Percentiles rank a stretch among this genome's conserved stretches.
Evolutionary conservation across 495 filamentous ascomycete species (phyloP).

Genomic region (Aspergillus baeticus): DNA sequence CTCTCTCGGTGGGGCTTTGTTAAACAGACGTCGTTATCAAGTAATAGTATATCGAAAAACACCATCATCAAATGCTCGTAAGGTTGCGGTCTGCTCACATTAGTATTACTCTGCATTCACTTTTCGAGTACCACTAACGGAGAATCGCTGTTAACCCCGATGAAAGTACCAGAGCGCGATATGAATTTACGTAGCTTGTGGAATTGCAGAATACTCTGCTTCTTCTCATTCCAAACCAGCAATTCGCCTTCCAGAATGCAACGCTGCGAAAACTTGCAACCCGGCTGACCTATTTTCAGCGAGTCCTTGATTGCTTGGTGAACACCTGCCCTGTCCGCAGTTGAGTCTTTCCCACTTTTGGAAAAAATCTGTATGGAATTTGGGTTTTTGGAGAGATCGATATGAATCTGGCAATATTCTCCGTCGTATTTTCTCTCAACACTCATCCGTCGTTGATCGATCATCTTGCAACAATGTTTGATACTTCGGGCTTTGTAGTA

Average conservation of each 20-base stretch:
- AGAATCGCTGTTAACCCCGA: constrained; percentile 70
- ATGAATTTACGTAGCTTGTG: constrained; percentile 81
- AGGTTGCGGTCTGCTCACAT: constrained; percentile 50
- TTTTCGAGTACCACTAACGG: constrained; percentile 44
- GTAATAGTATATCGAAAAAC: constrained; percentile 73
- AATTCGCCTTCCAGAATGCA: constrained; percentile 85
- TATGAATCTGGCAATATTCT: constrained; percentile 85
- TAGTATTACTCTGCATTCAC: constrained; percentile 1
- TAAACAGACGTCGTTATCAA: constrained; percentile 68
- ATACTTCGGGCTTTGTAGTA: constrained; percentile 76
- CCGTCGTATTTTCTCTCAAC: constrained; percentile 85
- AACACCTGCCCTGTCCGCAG: constrained; percentile 60
- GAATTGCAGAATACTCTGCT: constrained; percentile 62
- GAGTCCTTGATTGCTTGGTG: constrained; percentile 52
- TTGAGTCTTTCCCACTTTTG: constrained; percentile 89
- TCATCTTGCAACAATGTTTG: constrained; percentile 69
- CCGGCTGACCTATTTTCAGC: constrained; percentile 52
- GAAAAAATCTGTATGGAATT: constrained; percentile 77
- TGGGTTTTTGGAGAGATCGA: constrained; percentile 59
- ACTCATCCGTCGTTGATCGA: constrained; percentile 57
- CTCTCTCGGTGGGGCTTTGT: constrained; percentile 58
- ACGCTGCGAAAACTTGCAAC: constrained; percentile 55
- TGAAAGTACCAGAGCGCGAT: constrained; percentile 65
- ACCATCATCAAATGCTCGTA: constrained; percentile 82
- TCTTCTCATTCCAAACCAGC: constrained; percentile 68